Base-by-base conservation (phyloP, 2,329 filamentous ascomycete genomes). In the Fusarium vanettenii region DNA sequence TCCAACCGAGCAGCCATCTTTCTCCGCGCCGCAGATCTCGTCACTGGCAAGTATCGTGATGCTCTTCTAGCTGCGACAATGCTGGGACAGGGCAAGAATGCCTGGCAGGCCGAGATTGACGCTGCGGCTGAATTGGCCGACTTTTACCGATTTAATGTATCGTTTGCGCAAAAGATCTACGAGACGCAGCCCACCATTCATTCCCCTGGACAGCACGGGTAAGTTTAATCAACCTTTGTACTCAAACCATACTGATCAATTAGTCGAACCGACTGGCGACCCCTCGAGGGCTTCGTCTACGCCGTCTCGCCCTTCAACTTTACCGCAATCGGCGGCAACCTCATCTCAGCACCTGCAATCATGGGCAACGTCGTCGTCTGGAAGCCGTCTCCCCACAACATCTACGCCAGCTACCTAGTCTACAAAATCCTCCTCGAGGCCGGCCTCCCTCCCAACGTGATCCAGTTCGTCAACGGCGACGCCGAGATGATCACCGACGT, bases 51-150 rank as follows among this genome's bases (percentile, higher is more conserved):
- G 86, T 98, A 98, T 85, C 91, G 96, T 81, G 97, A 97, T 84
- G 94, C 98, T 65, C 90, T 98, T 78, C 97, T 98, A 93, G 95
- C 96, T 7, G 91, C 95, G 39, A 98, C 96, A 6, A 98, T 98
- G 91, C 87, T 97, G 25, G 96, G 96, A 67, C 96, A 98, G 85
- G 96, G 96, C 79, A 98, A 98, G 90, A 98, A 98, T 83, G 94
- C 94, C 37, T 98, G 95, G 95, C 96, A 98, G 85, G 96, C 96
- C 18, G 96, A 98, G 88, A 98, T 98, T 74, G 96, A 98, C 83
- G 90, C 95, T 43, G 95, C 95, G n/a, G 96, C 95, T 8, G 96
- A 98, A 87, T 85, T 97, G 77, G 92, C 91, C 77, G 96, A 98
- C 82, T 98, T 98, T 85, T 86, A 98, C 81, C 91, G 95, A 80